Base-by-base conservation (phyloP, 2,329 filamentous ascomycete species). In the Coleophoma eucalyptorum region DNA sequence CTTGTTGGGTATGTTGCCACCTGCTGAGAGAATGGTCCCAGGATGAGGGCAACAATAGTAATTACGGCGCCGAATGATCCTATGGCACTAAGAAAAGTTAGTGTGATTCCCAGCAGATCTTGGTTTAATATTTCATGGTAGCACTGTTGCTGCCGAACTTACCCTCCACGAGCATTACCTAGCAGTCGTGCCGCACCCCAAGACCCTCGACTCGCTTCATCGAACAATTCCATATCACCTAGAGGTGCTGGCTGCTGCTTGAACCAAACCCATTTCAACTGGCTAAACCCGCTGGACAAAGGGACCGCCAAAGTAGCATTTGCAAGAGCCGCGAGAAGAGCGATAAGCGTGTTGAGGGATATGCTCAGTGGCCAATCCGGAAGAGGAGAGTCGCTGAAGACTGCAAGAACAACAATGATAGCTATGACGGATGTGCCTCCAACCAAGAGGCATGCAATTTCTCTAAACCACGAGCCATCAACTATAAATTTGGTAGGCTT, bases 321-420 rank as follows among this genome's bases (percentile, higher is more conserved):
- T 11, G 42, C 42, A 31, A 44, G 26, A 44, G 42, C 42, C 3
- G 20, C 60, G 4, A 62, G 46, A 7, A 67, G 48, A 1, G 66
- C 67, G 1, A 67, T 51, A 32, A 66, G 43, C 1, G 64, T 58
- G 53, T 68, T 68, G 42, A 68, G 54, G 0, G 58, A 64, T 32
- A 66, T 61, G 12, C 58, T 62, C 19, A 66, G 51, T 0, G 66
- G 60, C 63, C 67, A 68, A 13, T 64, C 52, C 1, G 59, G 59
- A 19, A 69, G 50, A 2, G 55, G 48, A 10, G 61, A 50, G 19
- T 65, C 57, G 47, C 67, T 52, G 12, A 63, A 62, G 10, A 50
- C 46, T 8, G 59, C 43, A 4, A 72, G 55, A 5, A 70, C 57
- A 4, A 50, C 60, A 16, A 69, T 55, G 12, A 71, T 70, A 5